phyloP scores from a whole-genome alignment of 2,329 filamentous ascomycete species.

The Septoria linicola region DNA sequence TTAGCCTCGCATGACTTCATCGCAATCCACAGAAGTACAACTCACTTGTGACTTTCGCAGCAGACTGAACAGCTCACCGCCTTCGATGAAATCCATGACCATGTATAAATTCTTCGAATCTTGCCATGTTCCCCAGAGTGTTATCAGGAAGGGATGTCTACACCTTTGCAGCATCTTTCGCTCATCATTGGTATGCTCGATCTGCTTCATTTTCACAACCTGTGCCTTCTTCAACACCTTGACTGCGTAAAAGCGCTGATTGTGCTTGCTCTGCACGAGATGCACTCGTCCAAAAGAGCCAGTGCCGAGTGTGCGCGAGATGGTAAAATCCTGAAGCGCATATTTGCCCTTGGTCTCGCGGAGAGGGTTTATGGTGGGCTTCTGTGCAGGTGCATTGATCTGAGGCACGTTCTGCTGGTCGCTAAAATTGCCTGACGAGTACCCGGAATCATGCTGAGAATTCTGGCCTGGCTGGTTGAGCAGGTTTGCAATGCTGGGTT shows the following conservation, averaged over 20 bases:
- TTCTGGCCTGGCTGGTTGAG: conserved; percentile 61
- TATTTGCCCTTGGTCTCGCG: conserved; percentile 96
- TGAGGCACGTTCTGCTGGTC: conserved; percentile 41
- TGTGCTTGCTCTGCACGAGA: conserved; percentile 95
- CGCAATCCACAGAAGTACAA: not conserved
- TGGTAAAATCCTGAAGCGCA: conserved; percentile 82
- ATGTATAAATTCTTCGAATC: conserved; percentile 96
- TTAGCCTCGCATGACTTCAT: not conserved
- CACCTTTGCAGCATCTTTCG: conserved; percentile 92
- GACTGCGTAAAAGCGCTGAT: conserved; percentile 95
- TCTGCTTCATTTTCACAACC: conserved; percentile 99
- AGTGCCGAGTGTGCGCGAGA: conserved; percentile 88
- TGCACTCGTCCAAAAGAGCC: conserved; percentile 97
- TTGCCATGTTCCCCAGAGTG: conserved; percentile 97
- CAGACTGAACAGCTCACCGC: conserved; percentile 93
- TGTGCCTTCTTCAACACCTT: conserved; percentile 98
- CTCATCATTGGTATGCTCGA: conserved; percentile 99
- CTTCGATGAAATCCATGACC: conserved; percentile 99
- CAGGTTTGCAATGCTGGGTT: conserved; percentile 78
- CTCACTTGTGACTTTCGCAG: conserved; percentile 79
- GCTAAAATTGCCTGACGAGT: conserved; percentile 36
- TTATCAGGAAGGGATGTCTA: conserved; percentile 96
- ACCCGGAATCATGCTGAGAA: conserved; percentile 40
- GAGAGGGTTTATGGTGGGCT: conserved; percentile 37
- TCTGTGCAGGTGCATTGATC: conserved; percentile 37